Percentiles rank a stretch among this genome's conserved stretches.
Conservation (phyloP, 139 green algal species). For the Limnomonas spitsbergensis region DNA sequence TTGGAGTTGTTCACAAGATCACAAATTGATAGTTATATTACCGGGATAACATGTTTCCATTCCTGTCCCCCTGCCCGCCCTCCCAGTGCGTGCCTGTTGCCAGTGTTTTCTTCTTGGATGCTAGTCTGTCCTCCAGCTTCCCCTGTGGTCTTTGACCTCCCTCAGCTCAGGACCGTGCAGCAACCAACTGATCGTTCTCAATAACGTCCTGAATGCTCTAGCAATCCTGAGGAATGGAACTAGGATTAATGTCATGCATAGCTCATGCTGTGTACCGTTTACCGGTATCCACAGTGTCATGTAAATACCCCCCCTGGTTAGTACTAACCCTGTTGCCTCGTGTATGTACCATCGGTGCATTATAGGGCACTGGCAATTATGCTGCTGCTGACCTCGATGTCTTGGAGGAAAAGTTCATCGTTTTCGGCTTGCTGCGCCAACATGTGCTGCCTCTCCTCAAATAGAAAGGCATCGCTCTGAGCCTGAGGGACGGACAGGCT, state of each 20-base stretch:
- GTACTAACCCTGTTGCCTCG: too few species aligned
- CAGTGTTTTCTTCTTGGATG: slow-evolving; percentile 8
- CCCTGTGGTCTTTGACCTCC: slow-evolving; percentile 4
- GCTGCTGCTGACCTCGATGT: not conserved
- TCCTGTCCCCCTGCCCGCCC: not conserved
- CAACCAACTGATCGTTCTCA: not conserved
- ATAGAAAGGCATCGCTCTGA: not conserved
- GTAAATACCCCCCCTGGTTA: too few species aligned
- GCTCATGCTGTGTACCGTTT: too few species aligned
- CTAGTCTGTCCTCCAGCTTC: slow-evolving; percentile 7
- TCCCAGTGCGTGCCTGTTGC: too few species aligned
- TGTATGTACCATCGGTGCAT: not conserved
- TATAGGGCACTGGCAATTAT: not conserved
- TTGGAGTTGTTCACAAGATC: too few species aligned
- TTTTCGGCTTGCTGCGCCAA: not conserved
- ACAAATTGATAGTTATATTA: too few species aligned
- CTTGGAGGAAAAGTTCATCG: not conserved
- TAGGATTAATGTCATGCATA: not conserved
- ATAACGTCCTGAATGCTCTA: not conserved
- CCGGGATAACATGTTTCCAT: too few species aligned
- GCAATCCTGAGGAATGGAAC: not conserved
- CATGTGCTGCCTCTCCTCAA: not conserved
- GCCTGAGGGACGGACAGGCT: too few species aligned
- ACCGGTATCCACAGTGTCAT: too few species aligned
- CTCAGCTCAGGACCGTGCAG: not conserved